Percentiles rank a stretch among this genome's conserved stretches.
phyloP scores from a whole-genome alignment of 306 rosid species.

The Ammopiptanthus mongolicus region DNA sequence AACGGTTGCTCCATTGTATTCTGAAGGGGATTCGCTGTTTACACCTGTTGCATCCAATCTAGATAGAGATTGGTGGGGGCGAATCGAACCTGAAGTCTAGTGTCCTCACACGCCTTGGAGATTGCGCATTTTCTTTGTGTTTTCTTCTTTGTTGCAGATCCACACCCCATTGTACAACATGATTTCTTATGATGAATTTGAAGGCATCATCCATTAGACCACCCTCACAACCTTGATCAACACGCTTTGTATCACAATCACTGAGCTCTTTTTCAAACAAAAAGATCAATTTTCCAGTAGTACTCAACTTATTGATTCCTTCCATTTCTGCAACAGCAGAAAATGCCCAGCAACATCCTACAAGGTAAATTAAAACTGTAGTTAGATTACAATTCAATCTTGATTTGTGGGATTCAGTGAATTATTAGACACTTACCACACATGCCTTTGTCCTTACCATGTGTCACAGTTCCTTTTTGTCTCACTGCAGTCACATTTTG shows the following conservation, averaged over 20 bases:
- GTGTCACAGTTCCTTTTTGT: conserved; percentile 37
- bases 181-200: conserved; percentile 31
- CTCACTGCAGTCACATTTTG: conserved; percentile 29
- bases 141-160: too few relatives aligned
- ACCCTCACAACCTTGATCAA: conserved; percentile 43
- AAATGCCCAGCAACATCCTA: conserved; percentile 51
- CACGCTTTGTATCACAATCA: conserved; percentile 34
- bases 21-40: too few relatives aligned
- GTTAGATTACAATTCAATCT: neutral
- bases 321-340: conserved; percentile 31
- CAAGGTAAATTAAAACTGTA: neutral
- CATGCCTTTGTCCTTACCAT: conserved; percentile 40
- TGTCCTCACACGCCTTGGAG: too few relatives aligned
- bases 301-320: neutral
- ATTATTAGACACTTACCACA: conserved; percentile 24
- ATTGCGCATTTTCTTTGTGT: too few relatives aligned
- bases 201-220: conserved; percentile 44
- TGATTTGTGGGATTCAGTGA: neutral
- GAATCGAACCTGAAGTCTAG: too few relatives aligned
- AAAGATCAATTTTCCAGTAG: conserved; percentile 26
- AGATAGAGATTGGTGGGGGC: too few relatives aligned
- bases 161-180: too few relatives aligned
- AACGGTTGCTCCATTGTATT: too few relatives aligned
- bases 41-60: too few relatives aligned
- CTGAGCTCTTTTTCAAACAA: conserved; percentile 43